Evolutionary conservation across 108 stramenopile genomes (phyloP), one percentile per base, ranked within the genome.

Genomic region (Nitzschia inconspicua): DNA sequence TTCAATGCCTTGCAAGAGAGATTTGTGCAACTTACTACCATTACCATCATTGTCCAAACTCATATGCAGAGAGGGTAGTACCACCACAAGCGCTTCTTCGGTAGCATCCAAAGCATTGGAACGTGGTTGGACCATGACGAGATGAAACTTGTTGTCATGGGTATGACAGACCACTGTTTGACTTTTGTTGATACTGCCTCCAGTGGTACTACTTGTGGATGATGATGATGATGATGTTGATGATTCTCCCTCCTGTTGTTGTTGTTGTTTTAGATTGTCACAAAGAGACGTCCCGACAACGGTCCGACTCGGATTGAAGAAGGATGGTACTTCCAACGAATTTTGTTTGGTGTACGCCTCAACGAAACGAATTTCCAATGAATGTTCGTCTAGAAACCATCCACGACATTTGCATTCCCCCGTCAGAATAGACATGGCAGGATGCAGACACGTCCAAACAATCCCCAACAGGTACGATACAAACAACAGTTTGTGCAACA

Each of bases 331-430:
- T 13, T 29, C 10, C 18, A 20, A 16, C 27, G 66, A 22, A 3
- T 31, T 8, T 62, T 44, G 44, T n/a, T n/a, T n/a, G n/a, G n/a
- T n/a, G 53, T 63, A 16, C 9, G 10, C 19, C 1, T 48, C 60
- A 34, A 36, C 31, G 63, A 60, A 60, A 53, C 55, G 44, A 22
- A 52, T 69, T 48, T 93, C 91, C 41, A 94, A 65, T 25, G 84
- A 78, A 59, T 88, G 75, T 66, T 94, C 92, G 57, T 94, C 92
- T 52, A 90, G 83, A 63, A 67, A 93, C 53, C 53, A 62, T 20
- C 88, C 85, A 13, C 91, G 78, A 44, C 87, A 86, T 69, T 89
- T 86, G 20, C 73, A 44, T 70, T 86, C 86, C 30, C 92, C 88
- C 2, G 87, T 90, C 2, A 87, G 46, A 2, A 90, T 50, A 7